phyloP scores from a whole-genome alignment of 192 early-diverging fungal species.

The Dissophora ornata region DNA sequence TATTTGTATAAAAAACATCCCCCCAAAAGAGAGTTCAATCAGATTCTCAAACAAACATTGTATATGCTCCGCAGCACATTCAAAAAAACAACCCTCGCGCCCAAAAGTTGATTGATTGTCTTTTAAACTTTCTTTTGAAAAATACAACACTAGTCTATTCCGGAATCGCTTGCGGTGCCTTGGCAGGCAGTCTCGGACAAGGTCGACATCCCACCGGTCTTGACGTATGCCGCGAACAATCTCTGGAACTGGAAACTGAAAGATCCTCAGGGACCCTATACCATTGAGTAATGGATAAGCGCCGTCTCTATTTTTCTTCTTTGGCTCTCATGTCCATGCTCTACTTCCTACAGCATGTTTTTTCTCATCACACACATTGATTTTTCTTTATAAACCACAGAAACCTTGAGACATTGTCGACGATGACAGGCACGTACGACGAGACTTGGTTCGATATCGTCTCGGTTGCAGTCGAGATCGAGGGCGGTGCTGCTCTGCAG shows the following conservation, averaged over 20 bases:
- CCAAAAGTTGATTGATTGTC: too few species aligned
- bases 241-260: constrained; percentile 92
- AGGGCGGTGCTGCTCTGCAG: constrained; percentile 72
- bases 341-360: too few species aligned
- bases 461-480: constrained; percentile 85
- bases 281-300: constrained; percentile 78
- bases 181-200: constrained; percentile 78
- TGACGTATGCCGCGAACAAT: constrained; percentile 84
- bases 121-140: too few species aligned
- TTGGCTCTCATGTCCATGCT: too few species aligned
- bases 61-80: too few species aligned
- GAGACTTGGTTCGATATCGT: constrained; percentile 97
- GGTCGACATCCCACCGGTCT: constrained; percentile 85
- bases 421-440: constrained; percentile 87
- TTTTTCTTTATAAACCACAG: constrained; percentile 36
- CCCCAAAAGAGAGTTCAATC: too few species aligned
- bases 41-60: too few species aligned
- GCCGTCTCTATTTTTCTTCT: too few species aligned
- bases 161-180: constrained; percentile 82
- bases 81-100: too few species aligned
- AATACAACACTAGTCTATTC: constrained; percentile 78
- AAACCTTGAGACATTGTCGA: constrained; percentile 84
- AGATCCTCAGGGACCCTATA: constrained; percentile 75
- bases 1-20: too few species aligned
- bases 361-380: too few species aligned